Evolutionary conservation across 1,284 basidiomycete genomes (phyloP).

Genomic region (Porogramme epimiltina): DNA sequence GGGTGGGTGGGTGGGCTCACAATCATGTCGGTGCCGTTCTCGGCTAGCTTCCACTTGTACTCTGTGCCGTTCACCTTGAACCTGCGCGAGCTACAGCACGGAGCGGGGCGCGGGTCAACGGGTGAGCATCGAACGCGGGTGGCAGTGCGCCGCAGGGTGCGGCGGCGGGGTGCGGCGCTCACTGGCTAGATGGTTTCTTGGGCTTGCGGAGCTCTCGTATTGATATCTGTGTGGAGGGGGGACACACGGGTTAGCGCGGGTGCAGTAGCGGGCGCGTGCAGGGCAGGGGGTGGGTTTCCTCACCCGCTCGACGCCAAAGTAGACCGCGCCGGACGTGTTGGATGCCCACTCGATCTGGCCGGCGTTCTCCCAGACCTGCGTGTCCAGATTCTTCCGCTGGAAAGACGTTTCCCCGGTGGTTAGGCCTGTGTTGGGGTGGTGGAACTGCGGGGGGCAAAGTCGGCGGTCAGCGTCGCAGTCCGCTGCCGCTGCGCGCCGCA

Average conservation of each 20-base stretch:
- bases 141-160: neutral
- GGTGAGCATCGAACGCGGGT: neutral
- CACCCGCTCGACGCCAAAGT: constrained; percentile 55
- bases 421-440: constrained; percentile 50
- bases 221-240: constrained; percentile 44
- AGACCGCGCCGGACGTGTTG: constrained; percentile 43
- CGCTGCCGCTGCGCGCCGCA: neutral
- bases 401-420: constrained; percentile 48
- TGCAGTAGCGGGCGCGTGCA: too few species aligned
- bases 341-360: constrained; percentile 56
- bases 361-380: constrained; percentile 48
- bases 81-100: constrained; percentile 52
- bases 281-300: too few species aligned
- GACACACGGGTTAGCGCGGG: neutral
- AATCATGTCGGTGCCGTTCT: constrained; percentile 46
- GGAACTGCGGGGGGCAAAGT: constrained; percentile 40
- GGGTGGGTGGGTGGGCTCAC: constrained; percentile 35
- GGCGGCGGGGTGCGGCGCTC: constrained; percentile 22
- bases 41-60: constrained; percentile 61
- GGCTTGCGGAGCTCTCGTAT: constrained; percentile 50
- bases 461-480: neutral
- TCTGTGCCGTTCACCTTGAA: constrained; percentile 52
- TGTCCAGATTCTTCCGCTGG: constrained; percentile 48
- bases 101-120: neutral
- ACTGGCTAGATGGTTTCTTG: constrained; percentile 56